phyloP scores from a whole-genome alignment of 2,329 filamentous ascomycete genomes.

The Phyllosticta citribraziliensis region DNA sequence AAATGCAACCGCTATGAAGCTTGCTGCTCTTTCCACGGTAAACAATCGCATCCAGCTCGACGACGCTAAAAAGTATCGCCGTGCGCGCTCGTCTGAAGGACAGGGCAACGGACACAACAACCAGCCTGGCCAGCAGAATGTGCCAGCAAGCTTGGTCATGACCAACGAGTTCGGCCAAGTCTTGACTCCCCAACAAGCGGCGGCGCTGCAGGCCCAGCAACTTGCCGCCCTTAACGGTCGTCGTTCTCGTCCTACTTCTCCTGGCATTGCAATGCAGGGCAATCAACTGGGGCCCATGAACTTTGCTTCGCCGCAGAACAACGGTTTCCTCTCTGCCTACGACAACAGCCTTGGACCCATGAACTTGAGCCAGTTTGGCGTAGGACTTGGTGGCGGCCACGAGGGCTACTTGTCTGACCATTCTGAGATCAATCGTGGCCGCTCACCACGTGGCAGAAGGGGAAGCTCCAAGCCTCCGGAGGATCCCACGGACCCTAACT shows the following conservation, averaged over 20 bases:
- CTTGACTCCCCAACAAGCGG: conserved; percentile 50
- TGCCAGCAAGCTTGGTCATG: conserved; percentile 69
- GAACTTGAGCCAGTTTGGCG: conserved; percentile 61
- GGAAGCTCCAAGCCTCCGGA: conserved; percentile 97
- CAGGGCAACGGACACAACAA: conserved; percentile 47
- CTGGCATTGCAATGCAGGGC: conserved; percentile 69
- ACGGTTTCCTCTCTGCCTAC: conserved; percentile 86
- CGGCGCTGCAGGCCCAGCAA: conserved; percentile 58
- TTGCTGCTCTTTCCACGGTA: conserved; percentile 90
- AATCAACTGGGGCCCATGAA: conserved; percentile 31
- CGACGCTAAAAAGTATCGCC: conserved; percentile 92
- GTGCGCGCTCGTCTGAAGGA: conserved; percentile 79
- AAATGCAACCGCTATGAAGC: conserved; percentile 97
- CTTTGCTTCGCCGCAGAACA: conserved; percentile 84
- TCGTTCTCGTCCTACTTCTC: conserved; percentile 81
- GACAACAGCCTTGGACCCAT: conserved; percentile 63
- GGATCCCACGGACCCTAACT: conserved; percentile 82
- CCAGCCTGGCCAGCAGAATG: conserved; percentile 35
- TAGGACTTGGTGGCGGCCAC: conserved; percentile 38
- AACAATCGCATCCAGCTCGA: conserved; percentile 97
- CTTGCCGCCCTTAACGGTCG: conserved; percentile 70
- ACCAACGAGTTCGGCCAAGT: conserved; percentile 89
- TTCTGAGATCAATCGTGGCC: conserved; percentile 79
- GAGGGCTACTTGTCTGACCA: conserved; percentile 92
- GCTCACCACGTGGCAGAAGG: conserved; percentile 82